These are phyloP conservation scores for Coprinopsis sp. DNA, from an alignment of 768 basidiomycete species.

Conservation along the genomic window DNA sequence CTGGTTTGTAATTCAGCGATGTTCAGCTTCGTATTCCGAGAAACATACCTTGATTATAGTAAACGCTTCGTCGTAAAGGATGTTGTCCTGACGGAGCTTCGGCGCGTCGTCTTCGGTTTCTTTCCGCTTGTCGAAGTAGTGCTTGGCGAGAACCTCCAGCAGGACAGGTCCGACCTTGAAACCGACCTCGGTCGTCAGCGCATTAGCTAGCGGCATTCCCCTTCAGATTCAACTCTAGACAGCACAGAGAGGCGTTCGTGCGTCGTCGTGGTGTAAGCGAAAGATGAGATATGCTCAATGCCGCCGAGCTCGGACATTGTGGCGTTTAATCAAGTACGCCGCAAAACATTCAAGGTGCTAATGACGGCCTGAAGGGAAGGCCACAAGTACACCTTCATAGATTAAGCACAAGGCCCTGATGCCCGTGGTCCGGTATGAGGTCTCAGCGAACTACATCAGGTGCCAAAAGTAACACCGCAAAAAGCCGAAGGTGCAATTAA, in stretches of 20 bases:
- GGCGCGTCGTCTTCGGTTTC: conserved; percentile 36
- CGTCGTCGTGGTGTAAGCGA: too few species aligned
- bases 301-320: too few species aligned
- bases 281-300: too few species aligned
- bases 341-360: too few species aligned
- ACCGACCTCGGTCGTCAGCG: conserved; percentile 59
- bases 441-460: too few species aligned
- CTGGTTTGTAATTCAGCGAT: conserved; percentile 37
- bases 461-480: too few species aligned
- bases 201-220: conserved; percentile 28
- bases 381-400: too few species aligned
- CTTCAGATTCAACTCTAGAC: not conserved
- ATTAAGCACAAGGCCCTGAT: too few species aligned
- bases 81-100: conserved; percentile 63
- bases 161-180: conserved; percentile 68
- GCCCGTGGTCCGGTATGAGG: too few species aligned
- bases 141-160: conserved; percentile 76
- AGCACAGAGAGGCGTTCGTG: not conserved
- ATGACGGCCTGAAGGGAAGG: too few species aligned
- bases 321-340: too few species aligned
- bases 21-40: not conserved
- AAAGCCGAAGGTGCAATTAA: too few species aligned
- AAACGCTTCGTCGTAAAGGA: conserved; percentile 80
- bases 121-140: conserved; percentile 70
- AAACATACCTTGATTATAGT: conserved; percentile 60